These are phyloP conservation scores for Talaromyces sp. DNA, from an alignment of 2,329 filamentous ascomycete genomes.

Conservation along the genomic window DNA sequence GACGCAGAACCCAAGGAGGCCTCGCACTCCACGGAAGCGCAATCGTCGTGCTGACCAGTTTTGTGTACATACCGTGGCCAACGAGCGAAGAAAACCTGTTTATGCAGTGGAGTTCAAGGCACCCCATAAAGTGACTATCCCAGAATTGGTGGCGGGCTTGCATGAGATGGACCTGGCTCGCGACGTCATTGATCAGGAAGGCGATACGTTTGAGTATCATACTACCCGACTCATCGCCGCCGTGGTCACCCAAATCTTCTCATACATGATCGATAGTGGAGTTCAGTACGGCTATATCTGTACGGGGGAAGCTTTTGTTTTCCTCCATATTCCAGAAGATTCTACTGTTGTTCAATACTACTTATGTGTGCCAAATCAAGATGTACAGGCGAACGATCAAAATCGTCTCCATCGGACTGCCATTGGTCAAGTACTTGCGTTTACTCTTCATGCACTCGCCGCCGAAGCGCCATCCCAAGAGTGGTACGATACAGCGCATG, in stretches of 20 bases:
- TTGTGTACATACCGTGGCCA: slow-evolving; percentile 23
- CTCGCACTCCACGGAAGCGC: slow-evolving; percentile 14
- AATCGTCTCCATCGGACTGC: slow-evolving; percentile 34
- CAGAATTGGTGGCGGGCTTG: slow-evolving; percentile 30
- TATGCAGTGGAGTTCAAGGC: slow-evolving; percentile 34
- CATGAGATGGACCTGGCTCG: slow-evolving; percentile 26
- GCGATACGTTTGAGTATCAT: slow-evolving; percentile 29
- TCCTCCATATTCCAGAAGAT: slow-evolving; percentile 30
- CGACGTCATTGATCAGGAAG: slow-evolving; percentile 29
- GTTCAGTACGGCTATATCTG: slow-evolving; percentile 31
- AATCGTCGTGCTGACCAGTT: slow-evolving; percentile 29
- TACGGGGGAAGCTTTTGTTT: slow-evolving; percentile 35
- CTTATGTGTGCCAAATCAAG: slow-evolving; percentile 29
- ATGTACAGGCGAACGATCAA: slow-evolving; percentile 26
- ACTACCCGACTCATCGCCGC: slow-evolving; percentile 27
- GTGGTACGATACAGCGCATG: slow-evolving; percentile 26
- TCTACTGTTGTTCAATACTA: slow-evolving; percentile 27
- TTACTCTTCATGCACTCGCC: slow-evolving; percentile 34
- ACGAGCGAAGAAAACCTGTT: slow-evolving; percentile 22
- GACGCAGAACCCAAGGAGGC: slow-evolving; percentile 12
- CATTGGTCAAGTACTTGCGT: slow-evolving; percentile 35
- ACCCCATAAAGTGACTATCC: slow-evolving; percentile 27
- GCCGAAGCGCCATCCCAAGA: slow-evolving; percentile 21
- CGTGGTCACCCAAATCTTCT: slow-evolving; percentile 33
- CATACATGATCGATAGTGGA: slow-evolving; percentile 31